phyloP scores from a whole-genome alignment of 306 rosid species.

The Sicyos baderoa region DNA sequence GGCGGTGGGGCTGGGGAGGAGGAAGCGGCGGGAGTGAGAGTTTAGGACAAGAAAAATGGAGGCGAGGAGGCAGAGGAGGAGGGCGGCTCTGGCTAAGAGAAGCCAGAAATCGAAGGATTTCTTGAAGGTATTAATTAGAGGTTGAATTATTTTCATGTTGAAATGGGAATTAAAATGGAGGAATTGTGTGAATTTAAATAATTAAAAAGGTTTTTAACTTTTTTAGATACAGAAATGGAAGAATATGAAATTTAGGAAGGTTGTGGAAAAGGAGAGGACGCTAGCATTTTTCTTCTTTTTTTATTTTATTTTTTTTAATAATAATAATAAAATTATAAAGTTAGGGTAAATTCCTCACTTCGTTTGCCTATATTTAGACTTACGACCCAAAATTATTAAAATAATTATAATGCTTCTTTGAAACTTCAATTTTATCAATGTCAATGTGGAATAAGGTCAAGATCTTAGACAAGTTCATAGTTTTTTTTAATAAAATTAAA shows the following conservation, averaged over 20 bases:
- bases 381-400: no score
- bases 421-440: no score
- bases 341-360: no score
- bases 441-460: no score
- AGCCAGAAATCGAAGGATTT: constrained; percentile 27
- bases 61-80: constrained; percentile 47
- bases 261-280: neutral
- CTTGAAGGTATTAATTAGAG: constrained; percentile 29
- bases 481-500: no score
- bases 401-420: no score
- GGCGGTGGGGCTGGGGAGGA: constrained; percentile 31
- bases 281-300: neutral
- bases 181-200: neutral
- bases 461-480: no score
- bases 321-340: no score
- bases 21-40: constrained; percentile 34
- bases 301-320: neutral
- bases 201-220: neutral
- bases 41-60: constrained; percentile 50
- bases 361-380: no score
- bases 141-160: constrained; percentile 22
- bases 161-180: neutral
- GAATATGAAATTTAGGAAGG: neutral
- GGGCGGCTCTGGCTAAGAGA: constrained; percentile 39
- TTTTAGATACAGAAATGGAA: neutral